phyloP scores from a whole-genome alignment of 2,329 filamentous ascomycete species.

The Neoarthrinium moseri region DNA sequence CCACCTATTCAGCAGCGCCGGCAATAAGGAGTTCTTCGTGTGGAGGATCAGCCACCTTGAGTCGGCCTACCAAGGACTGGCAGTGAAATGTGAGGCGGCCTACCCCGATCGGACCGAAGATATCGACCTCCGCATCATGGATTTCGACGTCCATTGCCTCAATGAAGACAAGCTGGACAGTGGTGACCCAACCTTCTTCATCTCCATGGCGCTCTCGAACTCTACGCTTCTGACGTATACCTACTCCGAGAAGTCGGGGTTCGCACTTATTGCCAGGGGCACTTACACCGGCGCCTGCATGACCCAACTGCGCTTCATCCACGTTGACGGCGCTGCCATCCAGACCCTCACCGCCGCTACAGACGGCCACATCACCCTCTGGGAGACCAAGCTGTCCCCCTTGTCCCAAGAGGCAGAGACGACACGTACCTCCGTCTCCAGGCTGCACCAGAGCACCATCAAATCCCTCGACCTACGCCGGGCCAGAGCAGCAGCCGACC shows the following conservation, averaged over 20 bases:
- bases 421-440: slow-evolving; percentile 30
- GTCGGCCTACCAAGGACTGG: slow-evolving; percentile 46
- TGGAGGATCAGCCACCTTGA: slow-evolving; percentile 67
- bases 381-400: slow-evolving; percentile 32
- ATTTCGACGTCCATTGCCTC: slow-evolving; percentile 61
- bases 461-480: slow-evolving; percentile 57
- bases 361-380: slow-evolving; percentile 73
- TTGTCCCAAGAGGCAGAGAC: slow-evolving; percentile 16
- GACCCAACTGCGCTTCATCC: slow-evolving; percentile 58
- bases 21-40: slow-evolving; percentile 84
- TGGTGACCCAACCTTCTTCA: slow-evolving; percentile 40
- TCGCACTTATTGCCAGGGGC: slow-evolving; percentile 50
- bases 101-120: slow-evolving; percentile 49
- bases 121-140: slow-evolving; percentile 76
- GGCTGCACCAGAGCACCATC: slow-evolving; percentile 78
- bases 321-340: slow-evolving; percentile 21
- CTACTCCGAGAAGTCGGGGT: slow-evolving; percentile 42
- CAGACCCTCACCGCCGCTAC: slow-evolving; percentile 70
- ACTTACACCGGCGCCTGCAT: slow-evolving; percentile 73
- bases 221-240: slow-evolving; percentile 67
- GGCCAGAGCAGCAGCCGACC: slow-evolving; percentile 14
- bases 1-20: slow-evolving; percentile 82
- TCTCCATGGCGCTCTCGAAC: slow-evolving; percentile 81
- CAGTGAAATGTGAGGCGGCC: slow-evolving; percentile 55
- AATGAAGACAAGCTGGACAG: not conserved